Conservation (phyloP, 2,329 filamentous ascomycete genomes). For the Pseudogymnoascus sp. region DNA sequence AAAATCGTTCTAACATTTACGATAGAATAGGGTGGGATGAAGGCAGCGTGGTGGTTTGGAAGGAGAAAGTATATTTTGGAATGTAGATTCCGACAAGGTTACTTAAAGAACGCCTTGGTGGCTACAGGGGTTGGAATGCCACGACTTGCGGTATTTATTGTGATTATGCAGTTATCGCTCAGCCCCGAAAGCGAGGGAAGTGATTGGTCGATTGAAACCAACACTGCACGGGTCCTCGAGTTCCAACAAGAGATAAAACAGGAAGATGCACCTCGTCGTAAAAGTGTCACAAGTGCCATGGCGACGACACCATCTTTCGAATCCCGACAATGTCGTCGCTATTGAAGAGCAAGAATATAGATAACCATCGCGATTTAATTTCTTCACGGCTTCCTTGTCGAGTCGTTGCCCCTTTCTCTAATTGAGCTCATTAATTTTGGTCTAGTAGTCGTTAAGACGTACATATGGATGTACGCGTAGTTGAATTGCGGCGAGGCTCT, state of each 20-base stretch:
- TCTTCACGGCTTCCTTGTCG: background rate
- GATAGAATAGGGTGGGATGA: background rate
- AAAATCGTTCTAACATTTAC: background rate
- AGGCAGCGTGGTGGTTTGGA: background rate
- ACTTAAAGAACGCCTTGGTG: background rate
- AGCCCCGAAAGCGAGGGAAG: background rate
- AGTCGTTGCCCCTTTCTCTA: background rate
- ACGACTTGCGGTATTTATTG: background rate
- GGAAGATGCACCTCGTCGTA: background rate
- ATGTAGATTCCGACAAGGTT: background rate
- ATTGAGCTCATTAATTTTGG: background rate
- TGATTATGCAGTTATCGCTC: background rate
- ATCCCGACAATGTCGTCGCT: background rate
- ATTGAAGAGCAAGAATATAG: background rate
- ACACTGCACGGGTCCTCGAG: background rate
- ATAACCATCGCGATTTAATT: background rate
- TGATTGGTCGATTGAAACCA: background rate
- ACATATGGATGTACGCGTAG: background rate
- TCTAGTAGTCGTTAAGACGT: background rate
- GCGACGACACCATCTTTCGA: background rate
- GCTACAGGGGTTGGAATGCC: background rate
- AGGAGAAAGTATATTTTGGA: background rate
- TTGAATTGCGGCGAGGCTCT: background rate
- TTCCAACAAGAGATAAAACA: background rate
- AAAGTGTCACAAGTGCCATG: background rate